Evolutionary conservation across 192 early-diverging fungal genomes (phyloP), one percentile per base, ranked within the genome.

Genomic region (Rhizophagus clarus): DNA sequence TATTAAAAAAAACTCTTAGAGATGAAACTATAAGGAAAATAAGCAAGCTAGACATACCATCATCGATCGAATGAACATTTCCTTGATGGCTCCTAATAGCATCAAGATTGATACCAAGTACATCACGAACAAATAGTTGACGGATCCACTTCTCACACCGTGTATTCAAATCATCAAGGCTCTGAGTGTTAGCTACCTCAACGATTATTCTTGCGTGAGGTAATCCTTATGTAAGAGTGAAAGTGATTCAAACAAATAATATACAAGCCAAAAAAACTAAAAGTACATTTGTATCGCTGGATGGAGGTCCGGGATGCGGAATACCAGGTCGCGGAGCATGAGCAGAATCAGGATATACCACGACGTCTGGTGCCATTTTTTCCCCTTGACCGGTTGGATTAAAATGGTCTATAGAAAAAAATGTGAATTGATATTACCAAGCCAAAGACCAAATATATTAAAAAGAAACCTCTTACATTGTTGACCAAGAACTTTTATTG

Each of bases 101-200:
- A 62, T 76, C 56, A 76, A 76, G 29, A 45, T 76, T 76, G 32
- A 76, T 61, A 32, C 74, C 74, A 42, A 76, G 61, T 37, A 76
- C 61, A 31, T 49, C 61, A 12, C 74, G 31, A 61, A 76, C 34
- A 62, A 62, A 64, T 64, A 45, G 60, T 63, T 63, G 5, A 37
- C 20, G 60, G 61, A 76, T 62, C 61, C 74, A 76, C 4, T 11
- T 26, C 32, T 74, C 73, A 22, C 73, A 75, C 61, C 17, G 40
- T 61, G 61, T 63, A 76, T 42, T 76, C 34, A 56, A 64, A 12
- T 14, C 1, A 64, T 4, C 11, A 49, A 61, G 29, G 45, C n/a
- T 37, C 47, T 76, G 72, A 74, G 51, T 4, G 51, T 60, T 32
- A 28, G 45, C 72, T 34, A 60, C 12, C 31, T 74, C 42, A 22